These are phyloP conservation scores for Colletotrichum viniferum DNA, from an alignment of 2,329 filamentous ascomycete genomes.

Conservation along the genomic window DNA sequence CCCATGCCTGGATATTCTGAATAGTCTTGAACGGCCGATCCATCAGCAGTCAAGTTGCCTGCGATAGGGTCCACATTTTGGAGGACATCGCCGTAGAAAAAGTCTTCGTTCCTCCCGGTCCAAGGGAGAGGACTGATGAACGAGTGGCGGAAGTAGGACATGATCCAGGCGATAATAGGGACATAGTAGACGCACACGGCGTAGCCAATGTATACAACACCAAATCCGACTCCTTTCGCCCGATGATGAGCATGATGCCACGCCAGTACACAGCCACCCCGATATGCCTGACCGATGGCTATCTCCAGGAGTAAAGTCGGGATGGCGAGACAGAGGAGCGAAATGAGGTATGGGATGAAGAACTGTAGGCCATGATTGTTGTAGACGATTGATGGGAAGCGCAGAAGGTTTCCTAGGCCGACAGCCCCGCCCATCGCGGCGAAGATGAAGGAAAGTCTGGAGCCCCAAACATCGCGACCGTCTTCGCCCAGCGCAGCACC, in stretches of 20 bases:
- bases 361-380: conserved; percentile 61
- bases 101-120: conserved; percentile 47
- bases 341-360: conserved; percentile 59
- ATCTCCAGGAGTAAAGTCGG: conserved; percentile 58
- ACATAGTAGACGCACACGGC: conserved; percentile 59
- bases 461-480: conserved; percentile 49
- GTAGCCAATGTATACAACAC: conserved; percentile 53
- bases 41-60: conserved; percentile 34
- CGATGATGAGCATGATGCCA: conserved; percentile 53
- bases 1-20: conserved; percentile 45
- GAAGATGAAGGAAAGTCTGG: conserved; percentile 49
- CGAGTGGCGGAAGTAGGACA: conserved; percentile 59
- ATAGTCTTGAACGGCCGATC: conserved; percentile 39
- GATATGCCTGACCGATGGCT: conserved; percentile 70
- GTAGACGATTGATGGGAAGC: conserved; percentile 60
- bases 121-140: conserved; percentile 58
- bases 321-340: conserved; percentile 56
- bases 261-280: conserved; percentile 54
- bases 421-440: conserved; percentile 58
- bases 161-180: conserved; percentile 58
- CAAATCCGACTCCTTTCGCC: conserved; percentile 55
- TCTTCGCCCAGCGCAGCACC: no score
- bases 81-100: conserved; percentile 25
- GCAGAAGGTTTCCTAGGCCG: conserved; percentile 58
- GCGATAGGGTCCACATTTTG: conserved; percentile 28